These are phyloP conservation scores for Cladosporium sp. DNA, from an alignment of 2,329 filamentous ascomycete species.

Conservation along the genomic window DNA sequence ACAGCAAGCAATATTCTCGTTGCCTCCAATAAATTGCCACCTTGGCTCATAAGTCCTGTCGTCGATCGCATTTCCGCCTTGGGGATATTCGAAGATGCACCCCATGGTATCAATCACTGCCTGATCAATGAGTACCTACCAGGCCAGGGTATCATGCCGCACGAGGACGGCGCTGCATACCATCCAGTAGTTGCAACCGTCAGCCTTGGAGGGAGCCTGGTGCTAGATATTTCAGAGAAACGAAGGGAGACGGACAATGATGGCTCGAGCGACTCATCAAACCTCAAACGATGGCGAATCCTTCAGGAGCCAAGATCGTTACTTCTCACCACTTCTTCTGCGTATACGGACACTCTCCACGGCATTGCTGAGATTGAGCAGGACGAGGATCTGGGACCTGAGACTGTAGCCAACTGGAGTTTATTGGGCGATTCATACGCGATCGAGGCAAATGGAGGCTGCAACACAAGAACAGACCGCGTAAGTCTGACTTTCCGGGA, in stretches of 20 bases:
- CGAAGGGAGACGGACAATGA: slow-evolving; percentile 24
- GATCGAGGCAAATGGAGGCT: slow-evolving; percentile 43
- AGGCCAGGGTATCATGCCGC: slow-evolving; percentile 92
- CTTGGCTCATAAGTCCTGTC: slow-evolving; percentile 69
- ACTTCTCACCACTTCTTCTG: slow-evolving; percentile 62
- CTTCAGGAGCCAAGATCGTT: slow-evolving; percentile 80
- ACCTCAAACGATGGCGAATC: slow-evolving; percentile 49
- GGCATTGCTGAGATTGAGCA: slow-evolving; percentile 62
- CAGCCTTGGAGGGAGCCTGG: slow-evolving; percentile 71
- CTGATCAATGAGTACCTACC: slow-evolving; percentile 88
- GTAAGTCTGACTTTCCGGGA: slow-evolving; percentile 80
- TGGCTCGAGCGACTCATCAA: slow-evolving; percentile 7
- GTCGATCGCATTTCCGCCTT: slow-evolving; percentile 51
- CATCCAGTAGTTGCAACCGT: slow-evolving; percentile 85
- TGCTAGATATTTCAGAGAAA: slow-evolving; percentile 65
- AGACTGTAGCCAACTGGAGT: slow-evolving; percentile 64
- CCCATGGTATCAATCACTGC: slow-evolving; percentile 84
- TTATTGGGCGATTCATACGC: slow-evolving; percentile 51
- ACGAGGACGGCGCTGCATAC: slow-evolving; percentile 89
- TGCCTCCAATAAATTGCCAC: slow-evolving; percentile 58
- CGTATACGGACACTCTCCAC: slow-evolving; percentile 69
- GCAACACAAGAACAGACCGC: slow-evolving; percentile 55
- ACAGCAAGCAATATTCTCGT: slow-evolving; percentile 70
- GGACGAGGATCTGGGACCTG: slow-evolving; percentile 59
- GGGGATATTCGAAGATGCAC: slow-evolving; percentile 56